Evolutionary conservation across 345 rosid genomes (phyloP).

Genomic region (Citrus maxima): DNA sequence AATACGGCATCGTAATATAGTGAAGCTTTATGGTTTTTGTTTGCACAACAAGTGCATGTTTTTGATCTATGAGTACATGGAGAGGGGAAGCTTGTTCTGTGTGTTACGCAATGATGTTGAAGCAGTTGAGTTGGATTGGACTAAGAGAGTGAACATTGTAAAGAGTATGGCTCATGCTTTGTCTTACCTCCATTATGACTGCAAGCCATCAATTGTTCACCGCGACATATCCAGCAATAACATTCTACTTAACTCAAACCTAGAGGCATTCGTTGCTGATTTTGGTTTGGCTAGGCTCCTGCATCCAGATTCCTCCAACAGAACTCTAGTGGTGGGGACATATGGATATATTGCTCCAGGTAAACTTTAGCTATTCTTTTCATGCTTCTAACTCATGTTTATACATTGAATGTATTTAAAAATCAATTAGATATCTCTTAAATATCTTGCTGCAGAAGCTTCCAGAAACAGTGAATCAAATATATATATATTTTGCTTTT

Average conservation of each 20-base stretch:
- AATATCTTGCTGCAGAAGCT: too few species aligned
- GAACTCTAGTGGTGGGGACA: neutral
- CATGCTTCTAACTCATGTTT: neutral
- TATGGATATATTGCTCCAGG: neutral
- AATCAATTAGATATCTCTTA: too few species aligned
- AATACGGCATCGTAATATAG: too few species aligned
- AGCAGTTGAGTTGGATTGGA: neutral
- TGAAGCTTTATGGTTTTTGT: too few species aligned
- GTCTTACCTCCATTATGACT: neutral
- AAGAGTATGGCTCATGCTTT: neutral
- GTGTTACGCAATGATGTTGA: neutral
- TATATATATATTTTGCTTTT: too few species aligned
- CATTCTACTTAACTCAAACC: neutral
- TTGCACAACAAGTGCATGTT: too few species aligned
- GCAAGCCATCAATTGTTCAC: neutral
- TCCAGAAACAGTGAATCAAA: too few species aligned
- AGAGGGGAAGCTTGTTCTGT: neutral
- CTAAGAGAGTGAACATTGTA: too few species aligned
- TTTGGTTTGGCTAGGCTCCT: neutral
- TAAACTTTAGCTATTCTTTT: neutral
- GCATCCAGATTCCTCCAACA: neutral
- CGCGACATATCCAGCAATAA: constrained; percentile 1
- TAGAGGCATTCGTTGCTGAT: neutral
- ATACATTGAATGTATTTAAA: rapidly evolving
- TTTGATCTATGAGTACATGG: too few species aligned